Evolutionary conservation across 2,329 filamentous ascomycete species (phyloP).

Genomic region (Colletotrichum euphorbiae): DNA sequence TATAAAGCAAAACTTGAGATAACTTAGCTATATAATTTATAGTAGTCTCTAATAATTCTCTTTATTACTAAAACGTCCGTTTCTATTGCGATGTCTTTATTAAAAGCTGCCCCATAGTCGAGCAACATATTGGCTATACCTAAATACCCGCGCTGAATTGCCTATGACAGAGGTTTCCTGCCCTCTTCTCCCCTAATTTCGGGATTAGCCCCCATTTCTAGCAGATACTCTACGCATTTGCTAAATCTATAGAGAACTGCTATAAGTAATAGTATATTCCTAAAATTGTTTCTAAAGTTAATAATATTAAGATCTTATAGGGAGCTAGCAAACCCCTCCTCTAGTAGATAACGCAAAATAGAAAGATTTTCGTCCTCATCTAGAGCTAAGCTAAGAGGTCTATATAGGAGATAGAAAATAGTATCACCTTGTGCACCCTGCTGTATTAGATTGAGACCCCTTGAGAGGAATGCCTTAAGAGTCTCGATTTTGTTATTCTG

Average conservation of each 20-base stretch:
- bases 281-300: conserved; percentile 2
- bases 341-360: not conserved
- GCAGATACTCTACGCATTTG: not conserved
- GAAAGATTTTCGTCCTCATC: conserved; percentile 5
- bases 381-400: not conserved
- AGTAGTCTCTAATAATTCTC: not conserved
- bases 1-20: too few relatives aligned
- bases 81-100: conserved; percentile 8
- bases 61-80: not conserved
- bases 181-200: not conserved
- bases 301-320: not conserved
- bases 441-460: not conserved
- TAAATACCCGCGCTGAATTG: not conserved
- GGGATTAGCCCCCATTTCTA: not conserved
- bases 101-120: not conserved
- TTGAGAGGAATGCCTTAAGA: not conserved
- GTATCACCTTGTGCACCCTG: not conserved
- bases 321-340: too few relatives aligned
- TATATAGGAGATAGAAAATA: not conserved
- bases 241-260: not conserved
- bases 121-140: not conserved
- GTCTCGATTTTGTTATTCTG: not conserved
- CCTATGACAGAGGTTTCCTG: conserved; percentile 2
- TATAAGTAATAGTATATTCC: not conserved
- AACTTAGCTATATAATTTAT: too few relatives aligned